These are phyloP conservation scores for Nephelium lappaceum DNA, from an alignment of 345 rosid genomes.

Conservation along the genomic window DNA sequence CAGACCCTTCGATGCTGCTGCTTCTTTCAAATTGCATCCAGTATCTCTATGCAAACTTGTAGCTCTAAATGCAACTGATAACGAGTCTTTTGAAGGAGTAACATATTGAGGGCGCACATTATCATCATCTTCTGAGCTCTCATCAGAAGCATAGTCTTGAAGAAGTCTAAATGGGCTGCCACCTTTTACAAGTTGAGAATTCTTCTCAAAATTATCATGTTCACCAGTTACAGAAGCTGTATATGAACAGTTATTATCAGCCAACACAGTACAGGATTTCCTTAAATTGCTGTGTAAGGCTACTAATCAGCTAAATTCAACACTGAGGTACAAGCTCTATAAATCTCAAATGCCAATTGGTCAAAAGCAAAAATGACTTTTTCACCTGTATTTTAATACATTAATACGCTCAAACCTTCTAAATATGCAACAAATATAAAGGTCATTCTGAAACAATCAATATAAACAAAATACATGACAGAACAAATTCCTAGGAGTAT, in stretches of 20 bases:
- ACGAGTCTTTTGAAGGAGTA: constrained; percentile 13
- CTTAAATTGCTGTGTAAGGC: constrained; percentile 17
- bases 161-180: constrained; percentile 51
- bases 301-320: constrained; percentile 2
- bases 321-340: too few species aligned
- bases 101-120: constrained; percentile 15
- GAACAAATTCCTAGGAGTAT: background rate
- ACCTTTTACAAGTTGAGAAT: constrained; percentile 25
- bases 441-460: background rate
- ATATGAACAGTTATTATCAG: constrained; percentile 10
- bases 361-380: constrained; percentile 13
- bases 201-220: constrained; percentile 17
- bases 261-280: constrained; percentile 13
- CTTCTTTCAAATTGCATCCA: constrained; percentile 20
- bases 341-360: constrained; percentile 6
- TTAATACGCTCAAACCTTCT: background rate
- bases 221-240: constrained; percentile 21
- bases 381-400: constrained; percentile 18
- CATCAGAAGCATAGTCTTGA: constrained; percentile 57
- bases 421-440: background rate
- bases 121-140: constrained; percentile 39
- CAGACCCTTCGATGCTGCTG: constrained; percentile 17
- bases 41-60: constrained; percentile 13
- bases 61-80: constrained; percentile 25
- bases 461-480: background rate